Conservation (phyloP, 2,329 filamentous ascomycete species). For the Fusarium brevicatenulatum region DNA sequence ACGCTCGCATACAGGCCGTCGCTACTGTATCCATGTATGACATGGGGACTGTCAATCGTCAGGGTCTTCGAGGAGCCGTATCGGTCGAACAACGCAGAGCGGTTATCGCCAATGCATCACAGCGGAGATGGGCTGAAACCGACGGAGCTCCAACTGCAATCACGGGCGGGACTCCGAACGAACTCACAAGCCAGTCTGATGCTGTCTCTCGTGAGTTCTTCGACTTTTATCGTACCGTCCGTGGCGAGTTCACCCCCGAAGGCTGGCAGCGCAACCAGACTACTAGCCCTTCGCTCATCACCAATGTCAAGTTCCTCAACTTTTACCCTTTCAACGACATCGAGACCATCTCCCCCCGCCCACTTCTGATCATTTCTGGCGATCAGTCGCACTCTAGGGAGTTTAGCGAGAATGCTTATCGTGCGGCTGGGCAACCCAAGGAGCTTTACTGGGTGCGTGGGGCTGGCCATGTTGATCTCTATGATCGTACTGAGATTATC, state of each 20-base stretch:
- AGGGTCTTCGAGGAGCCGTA: background rate
- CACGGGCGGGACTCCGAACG: background rate
- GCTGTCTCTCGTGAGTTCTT: background rate
- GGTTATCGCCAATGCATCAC: background rate
- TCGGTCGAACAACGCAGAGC: background rate
- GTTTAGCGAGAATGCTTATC: background rate
- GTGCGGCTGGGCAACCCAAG: background rate
- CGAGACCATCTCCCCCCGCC: background rate
- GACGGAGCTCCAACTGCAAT: background rate
- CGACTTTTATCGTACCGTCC: background rate
- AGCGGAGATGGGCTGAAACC: background rate
- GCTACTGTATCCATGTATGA: conserved; percentile 3
- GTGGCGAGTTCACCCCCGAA: background rate
- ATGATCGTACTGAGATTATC: background rate
- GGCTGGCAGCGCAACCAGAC: background rate
- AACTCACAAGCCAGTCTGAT: background rate
- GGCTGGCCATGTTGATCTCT: background rate
- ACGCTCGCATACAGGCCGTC: background rate
- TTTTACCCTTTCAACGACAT: conserved; percentile 1
- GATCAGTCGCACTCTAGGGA: background rate
- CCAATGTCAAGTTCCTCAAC: background rate
- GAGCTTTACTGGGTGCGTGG: background rate
- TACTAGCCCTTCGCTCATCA: background rate
- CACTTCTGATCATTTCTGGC: background rate
- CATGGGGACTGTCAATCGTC: background rate